Evolutionary conservation across 148 eudicot genomes (phyloP), one percentile per base, ranked within the genome.

Genomic region (Linanthus parryae): DNA sequence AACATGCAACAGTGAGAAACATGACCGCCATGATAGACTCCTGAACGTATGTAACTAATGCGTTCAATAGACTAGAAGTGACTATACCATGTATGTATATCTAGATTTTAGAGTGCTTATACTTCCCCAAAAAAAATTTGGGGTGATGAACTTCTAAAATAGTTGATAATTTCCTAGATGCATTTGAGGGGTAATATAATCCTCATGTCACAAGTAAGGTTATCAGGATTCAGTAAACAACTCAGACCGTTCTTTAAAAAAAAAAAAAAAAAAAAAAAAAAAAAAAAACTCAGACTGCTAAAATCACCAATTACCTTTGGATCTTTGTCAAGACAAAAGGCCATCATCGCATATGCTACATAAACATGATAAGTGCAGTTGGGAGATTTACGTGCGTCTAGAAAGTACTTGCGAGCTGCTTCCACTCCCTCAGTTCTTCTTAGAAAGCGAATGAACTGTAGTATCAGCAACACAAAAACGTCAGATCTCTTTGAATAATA

Each of bases 361-460:
- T 80, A 94, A 56, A 94, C 95, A 72, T 94, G 95, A 58, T 84
- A 94, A 29, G 96, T 94, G 71, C 96, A 94, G 64, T 74, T 80
- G 22, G 96, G 96, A 59, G 95, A 88, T 60, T 84, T 85, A 54
- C 91, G 83, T 21, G 82, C 80, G 67, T 88, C 96, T 50, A 88
- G 49, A 67, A 94, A 94, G 77, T 78, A 88, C 71, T 78, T 94
- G 30, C 96, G 85, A 37, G 99, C 94, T 44, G 96, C 88, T 73
- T 94, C 99, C 50, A 84, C 82, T 45, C 99, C 99, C 72, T 94
- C 99, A 20, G 91, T 82, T 84, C 99, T 84, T 80, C 99, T 78
- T 62, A 94, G 76, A 76, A 94, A 94, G 53, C 88, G 83, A 41
- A 94, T 84, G 69, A 73, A 94, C 99, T 94, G 75, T 66, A 77